phyloP scores from a whole-genome alignment of 1,284 basidiomycete species.

The Cutaneotrichosporon spelunceum region DNA sequence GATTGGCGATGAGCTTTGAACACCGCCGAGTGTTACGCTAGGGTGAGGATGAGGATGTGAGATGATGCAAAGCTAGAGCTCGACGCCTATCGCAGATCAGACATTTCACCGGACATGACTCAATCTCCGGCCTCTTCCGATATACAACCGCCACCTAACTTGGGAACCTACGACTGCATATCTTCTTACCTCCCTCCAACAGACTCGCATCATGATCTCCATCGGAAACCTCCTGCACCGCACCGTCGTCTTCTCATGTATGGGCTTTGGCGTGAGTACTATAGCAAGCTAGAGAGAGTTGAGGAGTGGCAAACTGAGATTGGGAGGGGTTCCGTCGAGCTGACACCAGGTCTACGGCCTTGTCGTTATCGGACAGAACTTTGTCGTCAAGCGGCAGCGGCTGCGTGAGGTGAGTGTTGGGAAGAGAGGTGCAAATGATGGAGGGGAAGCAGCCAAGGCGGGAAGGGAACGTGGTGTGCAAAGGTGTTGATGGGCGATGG shows the following conservation, averaged over 20 bases:
- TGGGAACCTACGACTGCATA: background rate
- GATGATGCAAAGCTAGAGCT: too few species aligned
- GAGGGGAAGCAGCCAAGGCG: too few species aligned
- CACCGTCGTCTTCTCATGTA: constrained; percentile 18
- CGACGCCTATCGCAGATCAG: background rate
- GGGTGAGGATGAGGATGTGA: too few species aligned
- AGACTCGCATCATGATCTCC: constrained; percentile 13
- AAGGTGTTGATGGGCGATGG: too few species aligned
- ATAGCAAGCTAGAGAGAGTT: too few species aligned
- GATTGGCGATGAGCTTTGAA: too few species aligned
- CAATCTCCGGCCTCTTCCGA: constrained; percentile 4
- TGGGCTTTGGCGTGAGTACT: constrained; percentile 24
- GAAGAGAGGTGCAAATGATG: background rate
- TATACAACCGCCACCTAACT: constrained; percentile 2
- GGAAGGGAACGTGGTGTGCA: background rate
- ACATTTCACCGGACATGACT: background rate
- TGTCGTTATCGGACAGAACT: constrained; percentile 24
- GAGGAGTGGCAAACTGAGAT: too few species aligned
- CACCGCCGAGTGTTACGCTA: too few species aligned
- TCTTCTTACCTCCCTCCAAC: background rate
- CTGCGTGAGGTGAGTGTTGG: constrained; percentile 6
- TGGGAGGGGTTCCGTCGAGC: background rate
- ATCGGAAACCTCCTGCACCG: constrained; percentile 24
- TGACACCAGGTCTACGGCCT: constrained; percentile 23
- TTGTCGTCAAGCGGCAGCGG: constrained; percentile 20